These are phyloP conservation scores for Penicillium canescens DNA, from an alignment of 495 filamentous ascomycete genomes.

Conservation along the genomic window DNA sequence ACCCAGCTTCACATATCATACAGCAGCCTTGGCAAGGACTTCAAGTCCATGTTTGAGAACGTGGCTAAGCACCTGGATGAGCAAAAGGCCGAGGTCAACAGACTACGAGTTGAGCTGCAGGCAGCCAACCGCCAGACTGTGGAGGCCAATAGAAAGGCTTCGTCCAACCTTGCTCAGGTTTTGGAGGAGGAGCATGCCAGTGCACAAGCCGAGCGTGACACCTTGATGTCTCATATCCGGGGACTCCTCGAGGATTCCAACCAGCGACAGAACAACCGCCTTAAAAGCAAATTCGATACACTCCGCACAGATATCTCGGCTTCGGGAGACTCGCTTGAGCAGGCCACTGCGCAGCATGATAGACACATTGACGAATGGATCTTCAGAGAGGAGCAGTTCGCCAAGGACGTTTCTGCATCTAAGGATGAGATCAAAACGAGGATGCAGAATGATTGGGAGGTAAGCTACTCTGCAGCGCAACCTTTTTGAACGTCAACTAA, in stretches of 20 bases:
- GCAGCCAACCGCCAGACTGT: slow-evolving; percentile 64
- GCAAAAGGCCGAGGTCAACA: slow-evolving; percentile 78
- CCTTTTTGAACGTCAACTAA: slow-evolving; percentile 23
- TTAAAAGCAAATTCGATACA: slow-evolving; percentile 58
- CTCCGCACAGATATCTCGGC: slow-evolving; percentile 64
- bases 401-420: slow-evolving; percentile 69
- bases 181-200: slow-evolving; percentile 73
- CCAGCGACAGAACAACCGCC: slow-evolving; percentile 69
- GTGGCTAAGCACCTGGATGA: slow-evolving; percentile 68
- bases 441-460: slow-evolving; percentile 86
- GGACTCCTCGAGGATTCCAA: slow-evolving; percentile 71
- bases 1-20: slow-evolving; percentile 83
- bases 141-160: slow-evolving; percentile 63
- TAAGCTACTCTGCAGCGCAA: slow-evolving; percentile 38
- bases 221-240: slow-evolving; percentile 74
- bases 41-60: slow-evolving; percentile 81
- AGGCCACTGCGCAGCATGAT: slow-evolving; percentile 62
- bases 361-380: slow-evolving; percentile 76
- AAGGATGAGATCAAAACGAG: slow-evolving; percentile 74
- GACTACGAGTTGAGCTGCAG: slow-evolving; percentile 67
- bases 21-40: slow-evolving; percentile 82
- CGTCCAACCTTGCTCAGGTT: slow-evolving; percentile 66
- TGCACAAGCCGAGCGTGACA: slow-evolving; percentile 71
- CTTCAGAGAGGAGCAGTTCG: slow-evolving; percentile 63
- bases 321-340: slow-evolving; percentile 62